A percentile compares a stretch with the other conserved stretches of the same genome.
These are phyloP conservation scores for Protea cynaroides DNA, from an alignment of 164 flowering plant genomes.

Conservation along the genomic window DNA sequence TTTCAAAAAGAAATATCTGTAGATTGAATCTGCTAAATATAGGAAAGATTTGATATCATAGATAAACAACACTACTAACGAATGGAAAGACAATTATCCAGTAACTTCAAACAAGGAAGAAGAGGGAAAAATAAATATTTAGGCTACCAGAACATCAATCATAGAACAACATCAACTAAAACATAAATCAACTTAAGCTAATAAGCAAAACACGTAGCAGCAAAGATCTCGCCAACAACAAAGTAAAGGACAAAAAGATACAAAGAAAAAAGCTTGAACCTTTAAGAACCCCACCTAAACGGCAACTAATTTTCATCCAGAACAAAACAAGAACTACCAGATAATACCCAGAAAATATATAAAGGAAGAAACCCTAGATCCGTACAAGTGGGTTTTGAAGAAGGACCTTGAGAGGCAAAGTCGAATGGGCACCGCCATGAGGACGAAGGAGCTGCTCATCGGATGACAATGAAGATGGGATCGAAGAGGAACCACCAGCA, in stretches of 20 bases:
- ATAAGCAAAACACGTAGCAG: background rate
- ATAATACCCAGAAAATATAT: background rate
- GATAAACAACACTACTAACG: too few relatives aligned
- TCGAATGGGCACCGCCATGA: constrained; percentile 28
- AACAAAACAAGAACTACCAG: background rate
- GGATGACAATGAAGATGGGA: constrained; percentile 19
- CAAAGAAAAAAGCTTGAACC: constrained; percentile 3
- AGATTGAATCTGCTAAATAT: too few relatives aligned
- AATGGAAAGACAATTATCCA: background rate
- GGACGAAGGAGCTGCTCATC: constrained; percentile 39
- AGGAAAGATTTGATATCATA: too few relatives aligned
- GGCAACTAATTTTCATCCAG: background rate
- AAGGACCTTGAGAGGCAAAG: constrained; percentile 37
- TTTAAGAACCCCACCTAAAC: background rate
- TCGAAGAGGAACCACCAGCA: constrained; percentile 15
- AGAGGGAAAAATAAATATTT: background rate
- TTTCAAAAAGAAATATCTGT: too few relatives aligned
- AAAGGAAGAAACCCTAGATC: constrained; percentile 31
- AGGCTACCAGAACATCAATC: background rate
- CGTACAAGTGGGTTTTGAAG: background rate
- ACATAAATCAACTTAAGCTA: background rate
- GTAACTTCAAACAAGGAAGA: background rate
- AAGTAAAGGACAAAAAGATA: background rate
- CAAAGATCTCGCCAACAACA: background rate
- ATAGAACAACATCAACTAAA: background rate